Base-by-base conservation (phyloP, 1,284 basidiomycete species). In the Irpex sp. region DNA sequence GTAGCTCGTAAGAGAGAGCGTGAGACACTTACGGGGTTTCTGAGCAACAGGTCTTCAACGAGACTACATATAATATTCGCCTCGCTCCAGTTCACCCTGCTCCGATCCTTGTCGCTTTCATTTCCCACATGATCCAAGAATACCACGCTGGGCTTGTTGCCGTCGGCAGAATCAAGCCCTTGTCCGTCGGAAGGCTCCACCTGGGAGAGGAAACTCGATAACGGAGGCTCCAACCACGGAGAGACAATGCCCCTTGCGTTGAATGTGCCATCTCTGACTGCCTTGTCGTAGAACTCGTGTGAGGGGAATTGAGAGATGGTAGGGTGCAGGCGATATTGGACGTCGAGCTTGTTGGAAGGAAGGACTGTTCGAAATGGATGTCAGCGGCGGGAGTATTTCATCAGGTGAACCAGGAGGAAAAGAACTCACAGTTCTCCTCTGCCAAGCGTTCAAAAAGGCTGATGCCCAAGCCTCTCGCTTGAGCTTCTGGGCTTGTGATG, bases 291-390 rank as follows among this genome's bases (percentile, higher is more conserved):
- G 72, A 97, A 98, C 61, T 92, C 87, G 53, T 77, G 72, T 55
- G 90, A 90, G 8, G 95, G 92, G 75, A 97, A 98, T 19, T 81
- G 80, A 3, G 94, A 92, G 65, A 98, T 93, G 45, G 78, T 77
- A 4, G 95, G 96, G 69, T 96, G 94, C 96, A 98, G 97, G 51
- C 95, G 88, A 71, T 97, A 96, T 74, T 98, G 95, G 23, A 87
- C 84, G 69, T 96, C 88, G 62, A 98, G 85, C 90, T 96, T 95
- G 66, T 93, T 84, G 3, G 88, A 88, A 4, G 93, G 92, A 12
- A 93, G 83, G 55, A 78, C 88, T 90, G 62, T 49, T 57, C 63
- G 67, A 51, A 54, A 55, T 68, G 59, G 56, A 68, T 72, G 74
- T 66, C 67, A 56, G 23, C 36, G 28, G 42, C 36, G 52, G 56